Base-by-base conservation (phyloP, 768 basidiomycete species). In the Lactarius psammicola region DNA sequence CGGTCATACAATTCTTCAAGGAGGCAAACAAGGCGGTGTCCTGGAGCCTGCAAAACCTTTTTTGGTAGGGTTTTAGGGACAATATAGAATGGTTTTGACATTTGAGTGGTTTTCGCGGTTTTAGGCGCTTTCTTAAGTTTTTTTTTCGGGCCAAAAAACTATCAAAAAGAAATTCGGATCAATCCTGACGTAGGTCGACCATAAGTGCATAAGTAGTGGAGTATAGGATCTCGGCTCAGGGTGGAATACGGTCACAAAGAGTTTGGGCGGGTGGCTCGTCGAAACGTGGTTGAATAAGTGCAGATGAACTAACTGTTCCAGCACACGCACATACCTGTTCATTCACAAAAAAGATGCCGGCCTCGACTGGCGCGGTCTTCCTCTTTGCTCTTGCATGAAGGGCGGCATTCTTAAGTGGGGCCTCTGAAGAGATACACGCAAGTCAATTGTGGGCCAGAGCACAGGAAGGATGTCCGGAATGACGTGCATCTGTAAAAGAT, bases 401-500 rank as follows among this genome's bases (percentile, higher is more conserved):
- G 40, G 68, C 72, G 3, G 36, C 15, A 60, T 66, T 71, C 40
- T 70, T 63, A 26, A 74, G 75, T 9, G 73, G 73, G 3, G 73
- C 66, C 59, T 76, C 76, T 18, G 78, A 81, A 69, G 83, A 85
- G 28, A 38, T 38, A 81, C 56, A 95, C 75, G 26, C 84, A 98
- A 77, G 72, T 96, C 92, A 40, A 93, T 71, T 18, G 85, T 83
- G 0, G 93, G 92, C 58, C 82, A 84, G 15, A 38, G 73, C 42
- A 79, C 78, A 1, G 90, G 85, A n/a, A 98, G 74, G 11, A 95
- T 78, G 72, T 99, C 96, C 0, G 96, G 95, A 2, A 96, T 81
- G 64, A 98, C 87, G 59, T 87, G 78, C 92, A 97, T 94, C 77
- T 95, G 91, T 70, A 92, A 82, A 54, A 98, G 73, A 72, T 95